Percentiles rank a stretch among this genome's conserved stretches.
Evolutionary conservation across 2,329 filamentous ascomycete species (phyloP).

Genomic region (Paraphaeosphaeria minitans): DNA sequence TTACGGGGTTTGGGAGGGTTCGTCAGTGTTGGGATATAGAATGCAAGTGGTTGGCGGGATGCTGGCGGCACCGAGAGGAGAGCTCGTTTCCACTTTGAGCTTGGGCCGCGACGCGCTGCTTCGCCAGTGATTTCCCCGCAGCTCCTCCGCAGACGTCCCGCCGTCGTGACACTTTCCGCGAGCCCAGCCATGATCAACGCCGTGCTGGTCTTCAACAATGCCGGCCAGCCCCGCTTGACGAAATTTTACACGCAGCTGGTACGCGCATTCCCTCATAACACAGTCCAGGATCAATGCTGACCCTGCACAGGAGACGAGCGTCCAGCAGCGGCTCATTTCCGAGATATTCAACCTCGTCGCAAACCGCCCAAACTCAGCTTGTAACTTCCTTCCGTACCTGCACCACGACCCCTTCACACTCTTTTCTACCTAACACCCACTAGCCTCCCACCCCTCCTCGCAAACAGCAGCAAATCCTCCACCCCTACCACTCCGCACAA

Average conservation of each 20-base stretch:
- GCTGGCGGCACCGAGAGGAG: conserved; percentile 8
- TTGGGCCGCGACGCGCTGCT: conserved; percentile 10
- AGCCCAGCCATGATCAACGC: conserved; percentile 84
- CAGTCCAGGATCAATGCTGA: conserved; percentile 8
- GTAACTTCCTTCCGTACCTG: conserved; percentile 85
- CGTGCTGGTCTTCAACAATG: conserved; percentile 97
- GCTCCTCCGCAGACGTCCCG: conserved; percentile 13
- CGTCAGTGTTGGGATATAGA: conserved; percentile 6
- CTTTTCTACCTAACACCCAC: conserved; percentile 56
- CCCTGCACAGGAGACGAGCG: conserved; percentile 79
- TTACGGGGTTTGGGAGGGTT: not conserved
- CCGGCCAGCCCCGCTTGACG: conserved; percentile 92
- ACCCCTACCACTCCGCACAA: conserved; percentile 67
- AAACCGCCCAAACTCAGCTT: conserved; percentile 87
- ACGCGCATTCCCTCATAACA: conserved; percentile 31
- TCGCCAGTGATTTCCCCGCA: conserved; percentile 6
- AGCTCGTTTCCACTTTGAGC: conserved; percentile 16
- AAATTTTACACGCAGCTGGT: conserved; percentile 99
- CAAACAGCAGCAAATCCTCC: conserved; percentile 53
- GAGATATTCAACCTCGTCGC: conserved; percentile 97
- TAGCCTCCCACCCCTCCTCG: conserved; percentile 67
- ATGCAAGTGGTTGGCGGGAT: conserved; percentile 9
- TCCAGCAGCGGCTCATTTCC: conserved; percentile 93
- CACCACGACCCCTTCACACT: conserved; percentile 19
- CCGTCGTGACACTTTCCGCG: not conserved